Percentiles rank a stretch among this genome's conserved stretches.
These are phyloP conservation scores for Penicillium waksmanii DNA, from an alignment of 495 filamentous ascomycete genomes.

Conservation along the genomic window DNA sequence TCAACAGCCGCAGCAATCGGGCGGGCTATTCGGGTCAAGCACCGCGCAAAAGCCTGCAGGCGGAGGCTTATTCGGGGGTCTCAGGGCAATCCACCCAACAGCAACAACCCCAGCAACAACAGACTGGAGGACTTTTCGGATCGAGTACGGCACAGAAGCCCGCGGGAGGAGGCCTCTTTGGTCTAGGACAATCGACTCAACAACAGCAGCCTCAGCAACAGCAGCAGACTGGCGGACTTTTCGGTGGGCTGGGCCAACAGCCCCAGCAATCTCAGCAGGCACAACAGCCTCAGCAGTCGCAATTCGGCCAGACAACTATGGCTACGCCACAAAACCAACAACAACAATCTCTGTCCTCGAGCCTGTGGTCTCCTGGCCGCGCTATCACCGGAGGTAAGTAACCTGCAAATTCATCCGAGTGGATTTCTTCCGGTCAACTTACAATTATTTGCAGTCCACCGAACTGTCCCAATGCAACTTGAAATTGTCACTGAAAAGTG, in stretches of 20 bases:
- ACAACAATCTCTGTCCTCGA: conserved; percentile 46
- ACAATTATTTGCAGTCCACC: conserved; percentile 54
- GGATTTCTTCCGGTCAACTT: not conserved
- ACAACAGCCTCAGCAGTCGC: conserved; percentile 42
- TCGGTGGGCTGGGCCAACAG: conserved; percentile 42
- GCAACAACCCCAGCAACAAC: conserved; percentile 29
- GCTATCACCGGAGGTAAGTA: conserved; percentile 50
- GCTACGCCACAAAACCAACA: conserved; percentile 36
- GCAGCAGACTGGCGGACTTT: conserved; percentile 28
- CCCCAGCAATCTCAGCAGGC: conserved; percentile 24
- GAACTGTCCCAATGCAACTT: conserved; percentile 85
- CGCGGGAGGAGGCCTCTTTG: conserved; percentile 29
- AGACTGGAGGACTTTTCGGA: conserved; percentile 41
- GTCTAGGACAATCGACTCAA: conserved; percentile 37
- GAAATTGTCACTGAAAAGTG: conserved; percentile 79
- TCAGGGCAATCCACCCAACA: conserved; percentile 23
- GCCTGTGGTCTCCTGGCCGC: conserved; percentile 53
- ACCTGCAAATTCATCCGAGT: not conserved
- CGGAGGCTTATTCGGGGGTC: conserved; percentile 21
- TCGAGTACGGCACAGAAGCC: conserved; percentile 39
- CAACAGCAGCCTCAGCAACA: conserved; percentile 33
- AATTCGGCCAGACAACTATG: conserved; percentile 37
- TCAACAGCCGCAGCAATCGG: conserved; percentile 33
- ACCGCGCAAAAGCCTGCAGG: conserved; percentile 20
- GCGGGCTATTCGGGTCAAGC: conserved; percentile 38